Evolutionary conservation across 1,139 yeast species (phyloP), one percentile per base, ranked within the genome.

Genomic region (Taiozyma onychis): DNA sequence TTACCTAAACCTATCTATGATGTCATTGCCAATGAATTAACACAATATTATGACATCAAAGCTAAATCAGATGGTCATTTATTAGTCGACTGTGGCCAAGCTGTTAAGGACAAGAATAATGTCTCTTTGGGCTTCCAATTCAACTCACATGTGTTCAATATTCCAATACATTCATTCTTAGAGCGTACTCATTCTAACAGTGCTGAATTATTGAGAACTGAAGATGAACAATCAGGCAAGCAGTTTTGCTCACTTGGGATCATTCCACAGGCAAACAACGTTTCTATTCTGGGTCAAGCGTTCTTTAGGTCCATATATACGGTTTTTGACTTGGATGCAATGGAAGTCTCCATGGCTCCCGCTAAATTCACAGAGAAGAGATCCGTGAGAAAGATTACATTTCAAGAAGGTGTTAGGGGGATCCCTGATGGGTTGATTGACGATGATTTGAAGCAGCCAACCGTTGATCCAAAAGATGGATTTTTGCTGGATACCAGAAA

Each of bases 241-340:
- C 44, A 49, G 16, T 46, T 45, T 16, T 49, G 52, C 24, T 30
- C 37, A 2, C 35, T 51, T n/a, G 52, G 49, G 4, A 47, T 51
- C 21, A n/a, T 48, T 4, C 48, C 50, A 21, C 39, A 30, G 8
- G 16, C 21, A 28, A 10, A 42, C 1, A 49, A 50, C 13, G 37
- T 27, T 2, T 60, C 66, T 45, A 66, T 77, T 4, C 61, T 85
- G n/a, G 95, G 95, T 9, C 90, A 84, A 61, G 76, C 81, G 35
- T 80, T 86, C 64, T 69, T 87, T 54, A 74, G 87, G 53, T 72
- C 76, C 49, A 83, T 83, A 9, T 87, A 87, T 60, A 77, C 81
- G 48, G 93, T 85, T 34, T 86, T 77, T 58, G 90, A 87, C 66
- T 69, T 85, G 50, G 88, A 83, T 39, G 76, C 75, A 54, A 66